A percentile compares a stretch with the other conserved stretches of the same genome.
These are phyloP conservation scores for Funneliformis mosseae DNA, from an alignment of 192 early-diverging fungal species.

Conservation along the genomic window DNA sequence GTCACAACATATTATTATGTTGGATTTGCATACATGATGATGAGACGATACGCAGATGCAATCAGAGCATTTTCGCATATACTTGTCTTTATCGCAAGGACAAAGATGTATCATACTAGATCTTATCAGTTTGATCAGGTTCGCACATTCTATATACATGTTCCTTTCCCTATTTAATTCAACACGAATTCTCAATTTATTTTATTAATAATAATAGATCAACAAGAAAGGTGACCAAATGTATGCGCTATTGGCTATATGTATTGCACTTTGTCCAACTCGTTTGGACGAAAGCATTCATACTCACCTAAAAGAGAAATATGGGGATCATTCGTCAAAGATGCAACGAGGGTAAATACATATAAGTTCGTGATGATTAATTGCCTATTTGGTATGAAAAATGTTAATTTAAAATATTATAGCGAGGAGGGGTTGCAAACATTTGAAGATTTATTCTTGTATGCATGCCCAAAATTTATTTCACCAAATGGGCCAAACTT, in stretches of 20 bases:
- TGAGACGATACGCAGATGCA: constrained; percentile 94
- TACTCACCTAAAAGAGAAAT: constrained; percentile 84
- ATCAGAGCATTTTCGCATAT: constrained; percentile 91
- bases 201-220: constrained; percentile 50
- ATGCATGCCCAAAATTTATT: constrained; percentile 95
- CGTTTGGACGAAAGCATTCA: constrained; percentile 94
- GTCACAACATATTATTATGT: constrained; percentile 98
- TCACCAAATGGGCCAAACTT: constrained; percentile 86
- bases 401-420: constrained; percentile 4
- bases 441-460: constrained; percentile 89
- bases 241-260: constrained; percentile 90
- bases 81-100: constrained; percentile 85
- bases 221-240: constrained; percentile 95
- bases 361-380: too few species aligned
- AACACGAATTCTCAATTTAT: not conserved
- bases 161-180: not conserved
- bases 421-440: constrained; percentile 80
- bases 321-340: constrained; percentile 87
- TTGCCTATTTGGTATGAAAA: too few species aligned
- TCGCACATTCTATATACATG: not conserved
- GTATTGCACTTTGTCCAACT: constrained; percentile 89
- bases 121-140: constrained; percentile 90
- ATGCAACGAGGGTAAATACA: constrained; percentile 73
- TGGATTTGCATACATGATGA: constrained; percentile 98
- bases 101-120: constrained; percentile 92